Conservation (phyloP, 2,329 filamentous ascomycete genomes). For the Trichoderma hamatum region DNA sequence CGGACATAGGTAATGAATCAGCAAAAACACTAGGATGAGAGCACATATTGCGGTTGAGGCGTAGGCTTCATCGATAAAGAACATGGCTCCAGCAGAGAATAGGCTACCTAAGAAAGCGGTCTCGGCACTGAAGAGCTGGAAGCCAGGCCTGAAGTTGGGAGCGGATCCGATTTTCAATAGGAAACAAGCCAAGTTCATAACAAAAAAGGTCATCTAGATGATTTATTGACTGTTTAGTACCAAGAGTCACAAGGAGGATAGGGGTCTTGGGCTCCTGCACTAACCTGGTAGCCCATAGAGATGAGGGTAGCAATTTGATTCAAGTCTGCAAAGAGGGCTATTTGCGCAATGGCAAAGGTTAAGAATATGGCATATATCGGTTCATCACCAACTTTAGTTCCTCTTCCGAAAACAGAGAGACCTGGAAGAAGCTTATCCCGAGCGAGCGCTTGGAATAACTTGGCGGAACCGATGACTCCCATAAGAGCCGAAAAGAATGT, state of each 20-base stretch:
- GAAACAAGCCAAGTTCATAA: constrained; percentile 87
- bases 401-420: constrained; percentile 71
- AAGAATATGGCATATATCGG: constrained; percentile 75
- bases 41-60: constrained; percentile 74
- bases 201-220: constrained; percentile 84
- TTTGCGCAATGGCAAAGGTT: constrained; percentile 74
- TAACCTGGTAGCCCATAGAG: constrained; percentile 81
- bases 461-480: constrained; percentile 83
- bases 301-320: constrained; percentile 89
- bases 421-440: constrained; percentile 79
- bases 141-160: constrained; percentile 85
- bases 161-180: constrained; percentile 84
- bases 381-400: constrained; percentile 71
- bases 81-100: constrained; percentile 81
- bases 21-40: constrained; percentile 74
- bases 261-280: constrained; percentile 22
- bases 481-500: constrained; percentile 85
- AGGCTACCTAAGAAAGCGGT: constrained; percentile 75
- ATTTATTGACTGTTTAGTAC: not conserved
- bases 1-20: constrained; percentile 84
- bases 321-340: constrained; percentile 80
- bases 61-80: constrained; percentile 84
- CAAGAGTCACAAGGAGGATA: not conserved
- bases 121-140: constrained; percentile 87
- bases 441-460: constrained; percentile 80